A percentile compares a stretch with the other conserved stretches of the same genome.
phyloP scores from a whole-genome alignment of 1,284 basidiomycete species.

The Marasmius fiardii region DNA sequence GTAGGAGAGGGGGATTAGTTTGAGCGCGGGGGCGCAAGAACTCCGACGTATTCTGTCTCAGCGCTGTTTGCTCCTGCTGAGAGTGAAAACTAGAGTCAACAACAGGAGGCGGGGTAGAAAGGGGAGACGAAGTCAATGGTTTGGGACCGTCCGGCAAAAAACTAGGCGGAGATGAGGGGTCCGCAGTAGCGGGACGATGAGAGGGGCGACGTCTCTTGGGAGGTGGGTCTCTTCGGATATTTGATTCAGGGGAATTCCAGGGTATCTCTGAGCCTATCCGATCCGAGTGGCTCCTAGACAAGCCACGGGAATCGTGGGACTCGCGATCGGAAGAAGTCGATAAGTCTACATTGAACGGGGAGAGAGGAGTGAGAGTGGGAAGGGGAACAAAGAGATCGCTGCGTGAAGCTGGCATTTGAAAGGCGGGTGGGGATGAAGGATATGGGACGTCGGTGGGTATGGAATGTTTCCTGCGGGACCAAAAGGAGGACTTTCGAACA shows the following conservation, averaged over 20 bases:
- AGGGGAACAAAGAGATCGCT: constrained; percentile 24
- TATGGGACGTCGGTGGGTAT: constrained; percentile 13
- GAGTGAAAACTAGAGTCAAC: constrained; percentile 2
- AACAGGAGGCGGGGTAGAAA: constrained; percentile 15
- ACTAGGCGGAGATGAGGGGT: constrained; percentile 16
- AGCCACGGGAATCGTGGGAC: constrained; percentile 30
- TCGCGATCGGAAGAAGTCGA: constrained; percentile 22
- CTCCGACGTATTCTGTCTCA: not conserved
- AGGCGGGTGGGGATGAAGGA: not conserved
- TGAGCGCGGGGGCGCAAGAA: constrained; percentile 50
- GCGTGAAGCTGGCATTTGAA: constrained; percentile 4
- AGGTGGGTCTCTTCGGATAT: not conserved
- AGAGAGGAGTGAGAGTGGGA: constrained; percentile 46
- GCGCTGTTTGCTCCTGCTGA: not conserved
- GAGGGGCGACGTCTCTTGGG: constrained; percentile 17
- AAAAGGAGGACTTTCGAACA: constrained; percentile 53
- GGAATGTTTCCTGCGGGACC: constrained; percentile 37
- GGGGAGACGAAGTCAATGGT: constrained; percentile 17
- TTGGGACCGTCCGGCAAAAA: constrained; percentile 13
- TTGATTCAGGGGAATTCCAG: constrained; percentile 17
- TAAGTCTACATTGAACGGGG: constrained; percentile 48
- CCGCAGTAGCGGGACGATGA: constrained; percentile 29
- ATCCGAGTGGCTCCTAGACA: constrained; percentile 53
- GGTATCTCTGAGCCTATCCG: constrained; percentile 24
- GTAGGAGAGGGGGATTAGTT: constrained; percentile 69